Base-by-base conservation (phyloP, 495 filamentous ascomycete species). In the Penicillium flavigenum region DNA sequence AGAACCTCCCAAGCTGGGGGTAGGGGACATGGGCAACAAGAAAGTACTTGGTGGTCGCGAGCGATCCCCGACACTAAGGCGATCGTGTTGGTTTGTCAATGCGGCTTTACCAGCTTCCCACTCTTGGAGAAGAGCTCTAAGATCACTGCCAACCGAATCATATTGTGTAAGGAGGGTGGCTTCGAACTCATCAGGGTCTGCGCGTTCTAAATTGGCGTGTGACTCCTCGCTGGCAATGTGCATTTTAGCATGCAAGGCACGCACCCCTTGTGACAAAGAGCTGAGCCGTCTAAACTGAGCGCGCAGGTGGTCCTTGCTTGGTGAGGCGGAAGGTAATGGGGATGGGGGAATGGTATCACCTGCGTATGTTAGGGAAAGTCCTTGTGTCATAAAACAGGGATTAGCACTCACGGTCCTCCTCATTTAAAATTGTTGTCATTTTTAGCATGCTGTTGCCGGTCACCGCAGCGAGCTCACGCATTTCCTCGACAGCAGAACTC, bases 201-300 rank as follows among this genome's bases (percentile, higher is more conserved):
- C 80, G 60, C 86, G 84, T 62, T 91, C 87, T 19, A 96, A 75
- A 49, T 83, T 83, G 59, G 82, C 83, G 61, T 89, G 88, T 6
- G 90, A 91, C 70, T 96, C 91, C 72, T 98, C 94, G 34, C 92
- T 86, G 44, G 97, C 75, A 16, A 98, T 79, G 52, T 96, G 91
- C 79, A 98, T 86, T 71, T 96, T 97, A 27, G 94, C 94, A 70
- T 98, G 93, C 24, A 98, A 83, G 9, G 89, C 89, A 11, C 91
- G 86, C 51, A 98, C 93, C 19, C 92, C 92, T 60, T 92, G 89
- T 1, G 91, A 95, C 24, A 98, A 81, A 5, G 88, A 87, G 70
- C 87, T 89, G 44, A 98, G 79, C 64, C 92, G 90, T 57, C 89
- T 84, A 47, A 96, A 83, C 69, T 96, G 94, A 31, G 86, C 84